phyloP scores from a whole-genome alignment of 1,139 yeast species.

The Wickerhamomyces sp. region DNA sequence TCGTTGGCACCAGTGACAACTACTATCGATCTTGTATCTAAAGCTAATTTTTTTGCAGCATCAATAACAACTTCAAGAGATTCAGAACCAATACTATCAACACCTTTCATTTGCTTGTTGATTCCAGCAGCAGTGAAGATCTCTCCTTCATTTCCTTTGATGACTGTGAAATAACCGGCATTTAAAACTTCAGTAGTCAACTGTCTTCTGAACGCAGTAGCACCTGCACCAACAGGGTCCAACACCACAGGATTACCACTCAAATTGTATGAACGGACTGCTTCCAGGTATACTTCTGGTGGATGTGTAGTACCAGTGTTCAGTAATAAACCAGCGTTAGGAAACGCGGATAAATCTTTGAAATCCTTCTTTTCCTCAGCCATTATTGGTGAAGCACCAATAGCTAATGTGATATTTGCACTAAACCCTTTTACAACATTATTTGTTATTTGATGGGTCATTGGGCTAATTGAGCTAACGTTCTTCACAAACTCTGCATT shows the following conservation, averaged over 20 bases:
- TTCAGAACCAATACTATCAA: constrained; percentile 49
- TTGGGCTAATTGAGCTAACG: constrained; percentile 36
- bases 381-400: constrained; percentile 91
- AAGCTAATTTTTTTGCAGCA: constrained; percentile 52
- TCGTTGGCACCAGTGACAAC: constrained; percentile 65
- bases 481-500: constrained; percentile 15
- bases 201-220: constrained; percentile 53
- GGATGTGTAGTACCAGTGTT: constrained; percentile 68
- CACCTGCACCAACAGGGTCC: constrained; percentile 94
- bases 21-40: constrained; percentile 54
- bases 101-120: constrained; percentile 61
- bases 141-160: constrained; percentile 89
- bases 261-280: constrained; percentile 55
- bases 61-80: constrained; percentile 26
- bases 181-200: constrained; percentile 49
- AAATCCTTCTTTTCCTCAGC: constrained; percentile 73
- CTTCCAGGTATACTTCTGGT: constrained; percentile 44
- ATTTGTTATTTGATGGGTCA: constrained; percentile 87
- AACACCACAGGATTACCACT: constrained; percentile 61
- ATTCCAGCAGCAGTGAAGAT: constrained; percentile 46
- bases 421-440: constrained; percentile 85
- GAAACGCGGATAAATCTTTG: constrained; percentile 55
- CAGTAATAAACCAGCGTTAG: constrained; percentile 53
- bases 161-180: constrained; percentile 58
- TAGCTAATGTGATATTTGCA: constrained; percentile 83